Conservation (phyloP, 2,329 filamentous ascomycete genomes). For the Phialocephala sp. region DNA sequence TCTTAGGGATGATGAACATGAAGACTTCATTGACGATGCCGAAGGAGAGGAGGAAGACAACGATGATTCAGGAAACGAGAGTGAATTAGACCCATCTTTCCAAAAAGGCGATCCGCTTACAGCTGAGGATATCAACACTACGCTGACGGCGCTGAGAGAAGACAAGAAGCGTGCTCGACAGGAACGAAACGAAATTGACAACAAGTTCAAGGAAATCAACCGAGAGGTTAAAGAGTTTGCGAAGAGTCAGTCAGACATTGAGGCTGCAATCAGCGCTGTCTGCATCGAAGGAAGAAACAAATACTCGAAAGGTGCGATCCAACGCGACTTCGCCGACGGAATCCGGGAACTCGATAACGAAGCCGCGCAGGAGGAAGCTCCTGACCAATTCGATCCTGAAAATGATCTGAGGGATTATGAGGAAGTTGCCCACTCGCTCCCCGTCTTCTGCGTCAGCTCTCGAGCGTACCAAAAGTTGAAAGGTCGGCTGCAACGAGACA, state of each 20-base stretch:
- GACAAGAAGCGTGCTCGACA: slow-evolving; percentile 49
- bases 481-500: slow-evolving; percentile 59
- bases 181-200: slow-evolving; percentile 38
- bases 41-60: slow-evolving; percentile 36
- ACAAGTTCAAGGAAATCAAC: slow-evolving; percentile 47
- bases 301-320: slow-evolving; percentile 60
- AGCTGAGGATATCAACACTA: slow-evolving; percentile 47
- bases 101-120: slow-evolving; percentile 46
- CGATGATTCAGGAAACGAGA: slow-evolving; percentile 19
- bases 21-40: slow-evolving; percentile 39
- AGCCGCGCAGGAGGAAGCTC: slow-evolving; percentile 55
- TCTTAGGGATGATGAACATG: slow-evolving; percentile 39
- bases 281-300: slow-evolving; percentile 62
- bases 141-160: slow-evolving; percentile 50
- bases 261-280: slow-evolving; percentile 43
- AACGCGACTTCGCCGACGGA: slow-evolving; percentile 62
- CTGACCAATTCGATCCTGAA: slow-evolving; percentile 59
- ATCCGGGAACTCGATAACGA: slow-evolving; percentile 66
- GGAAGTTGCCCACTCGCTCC: slow-evolving; percentile 57
- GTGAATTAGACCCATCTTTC: slow-evolving; percentile 10
- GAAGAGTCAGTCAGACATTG: slow-evolving; percentile 40
- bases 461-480: slow-evolving; percentile 67
- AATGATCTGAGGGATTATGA: slow-evolving; percentile 63
- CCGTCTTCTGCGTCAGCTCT: slow-evolving; percentile 69
- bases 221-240: slow-evolving; percentile 45